Percentiles rank a stretch among this genome's conserved stretches.
Conservation (phyloP, 2,329 filamentous ascomycete species). For the Malbranchea zuffiana region DNA sequence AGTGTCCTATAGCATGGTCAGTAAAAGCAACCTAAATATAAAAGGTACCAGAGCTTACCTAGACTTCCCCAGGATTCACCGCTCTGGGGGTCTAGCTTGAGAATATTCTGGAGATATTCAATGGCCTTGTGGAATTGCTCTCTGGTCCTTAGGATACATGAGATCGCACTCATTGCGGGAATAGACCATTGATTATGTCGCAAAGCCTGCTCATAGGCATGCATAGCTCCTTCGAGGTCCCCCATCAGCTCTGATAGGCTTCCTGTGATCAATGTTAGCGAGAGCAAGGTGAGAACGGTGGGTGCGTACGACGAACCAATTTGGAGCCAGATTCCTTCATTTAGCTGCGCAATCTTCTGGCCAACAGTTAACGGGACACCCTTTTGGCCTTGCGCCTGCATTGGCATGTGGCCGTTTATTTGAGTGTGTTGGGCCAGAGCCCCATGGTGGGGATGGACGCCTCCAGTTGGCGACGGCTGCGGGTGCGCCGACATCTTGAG, state of each 20-base stretch:
- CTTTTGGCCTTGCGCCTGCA: conserved; percentile 24
- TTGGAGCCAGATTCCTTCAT: conserved; percentile 84
- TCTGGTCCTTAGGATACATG: conserved; percentile 77
- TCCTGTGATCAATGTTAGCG: conserved; percentile 44
- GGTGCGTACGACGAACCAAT: conserved; percentile 57
- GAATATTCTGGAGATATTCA: conserved; percentile 80
- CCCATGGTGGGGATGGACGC: conserved; percentile 56
- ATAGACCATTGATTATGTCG: conserved; percentile 81
- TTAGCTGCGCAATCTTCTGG: conserved; percentile 65
- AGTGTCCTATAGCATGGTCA: conserved; percentile 58
- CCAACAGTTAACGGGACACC: conserved; percentile 53
- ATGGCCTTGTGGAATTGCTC: conserved; percentile 91
- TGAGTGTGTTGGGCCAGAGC: conserved; percentile 52
- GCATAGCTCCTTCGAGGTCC: conserved; percentile 77
- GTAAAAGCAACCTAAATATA: conserved; percentile 7
- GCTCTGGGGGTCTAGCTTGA: conserved; percentile 79
- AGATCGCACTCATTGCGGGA: conserved; percentile 86
- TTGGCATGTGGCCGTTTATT: conserved; percentile 39
- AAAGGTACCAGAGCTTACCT: conserved; percentile 44
- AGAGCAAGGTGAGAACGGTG: conserved; percentile 15
- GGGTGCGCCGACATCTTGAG: conserved; percentile 57
- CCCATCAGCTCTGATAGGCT: conserved; percentile 78
- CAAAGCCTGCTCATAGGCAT: conserved; percentile 81
- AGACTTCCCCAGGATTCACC: conserved; percentile 95
- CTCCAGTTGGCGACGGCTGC: conserved; percentile 69